Conservation (phyloP, 1,284 basidiomycete species). For the Microbotryomycetes sp. region DNA sequence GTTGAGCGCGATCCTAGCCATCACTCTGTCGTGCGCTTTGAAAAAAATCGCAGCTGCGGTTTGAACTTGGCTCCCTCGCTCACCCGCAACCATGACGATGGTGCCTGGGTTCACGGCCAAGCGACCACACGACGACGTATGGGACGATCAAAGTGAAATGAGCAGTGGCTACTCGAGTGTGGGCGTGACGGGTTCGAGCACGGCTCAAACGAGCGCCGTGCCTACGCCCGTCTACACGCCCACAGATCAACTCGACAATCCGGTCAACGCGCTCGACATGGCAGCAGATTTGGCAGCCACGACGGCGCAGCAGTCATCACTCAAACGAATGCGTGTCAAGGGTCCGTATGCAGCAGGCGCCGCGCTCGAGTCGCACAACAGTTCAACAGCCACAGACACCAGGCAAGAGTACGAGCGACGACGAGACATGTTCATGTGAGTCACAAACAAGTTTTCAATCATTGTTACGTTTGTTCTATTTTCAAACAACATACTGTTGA, state of each 20-base stretch:
- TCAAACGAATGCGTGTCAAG: background rate
- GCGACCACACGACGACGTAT: background rate
- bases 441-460: no score
- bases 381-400: background rate
- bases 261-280: background rate
- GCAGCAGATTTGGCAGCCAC: background rate
- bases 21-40: no score
- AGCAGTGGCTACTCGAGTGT: background rate
- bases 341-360: background rate
- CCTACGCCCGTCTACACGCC: constrained; percentile 3
- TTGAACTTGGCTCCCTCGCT: background rate
- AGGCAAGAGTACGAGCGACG: background rate
- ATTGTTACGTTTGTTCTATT: no score
- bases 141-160: background rate
- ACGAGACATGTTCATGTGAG: background rate
- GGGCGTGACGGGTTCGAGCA: background rate
- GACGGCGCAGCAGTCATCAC: background rate
- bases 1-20: no score
- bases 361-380: background rate
- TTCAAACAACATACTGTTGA: no score
- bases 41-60: background rate
- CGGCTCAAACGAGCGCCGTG: constrained; percentile 3
- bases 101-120: background rate
- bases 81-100: background rate
- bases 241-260: background rate